Conservation (phyloP, 176 grass and related monocot genomes). For the Hyparrhenia diplandra region DNA sequence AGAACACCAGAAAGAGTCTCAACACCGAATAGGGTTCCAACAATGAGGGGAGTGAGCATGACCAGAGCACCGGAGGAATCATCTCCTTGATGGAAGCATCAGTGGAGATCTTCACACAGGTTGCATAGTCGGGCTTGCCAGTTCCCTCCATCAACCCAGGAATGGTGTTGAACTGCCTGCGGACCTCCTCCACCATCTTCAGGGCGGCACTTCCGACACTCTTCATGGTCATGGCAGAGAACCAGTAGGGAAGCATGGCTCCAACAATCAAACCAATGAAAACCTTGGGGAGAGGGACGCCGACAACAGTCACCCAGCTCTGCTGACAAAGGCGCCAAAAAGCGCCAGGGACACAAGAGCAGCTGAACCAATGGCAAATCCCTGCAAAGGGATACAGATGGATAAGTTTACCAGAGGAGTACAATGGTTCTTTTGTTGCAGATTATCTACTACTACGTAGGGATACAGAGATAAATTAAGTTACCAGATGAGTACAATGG, state of each 20-base stretch:
- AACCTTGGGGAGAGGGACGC: constrained; percentile 83
- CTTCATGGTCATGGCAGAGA: constrained; percentile 96
- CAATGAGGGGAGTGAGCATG: constrained; percentile 74
- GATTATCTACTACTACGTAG: not conserved
- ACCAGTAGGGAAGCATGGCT: constrained; percentile 97
- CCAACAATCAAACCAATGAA: constrained; percentile 86
- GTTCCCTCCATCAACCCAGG: constrained; percentile 84
- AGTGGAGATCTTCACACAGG: constrained; percentile 92
- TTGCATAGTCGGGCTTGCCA: constrained; percentile 75
- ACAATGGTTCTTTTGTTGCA: not conserved
- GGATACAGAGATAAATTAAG: not conserved
- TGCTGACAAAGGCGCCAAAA: constrained; percentile 85
- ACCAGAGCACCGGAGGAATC: constrained; percentile 89
- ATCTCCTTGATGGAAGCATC: constrained; percentile 97
- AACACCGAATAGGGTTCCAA: constrained; percentile 77
- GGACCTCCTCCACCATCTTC: constrained; percentile 95
- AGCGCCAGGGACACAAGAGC: constrained; percentile 77
- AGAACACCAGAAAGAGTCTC: constrained; percentile 87
- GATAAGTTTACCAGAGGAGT: not conserved
- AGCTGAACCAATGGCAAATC: constrained; percentile 92
- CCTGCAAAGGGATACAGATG: constrained; percentile 33
- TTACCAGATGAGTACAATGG: not conserved
- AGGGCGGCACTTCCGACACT: constrained; percentile 83
- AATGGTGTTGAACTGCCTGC: constrained; percentile 84
- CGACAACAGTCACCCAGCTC: constrained; percentile 67